Conservation (phyloP, 305 asterid species). For the Fraxinus greggii region DNA sequence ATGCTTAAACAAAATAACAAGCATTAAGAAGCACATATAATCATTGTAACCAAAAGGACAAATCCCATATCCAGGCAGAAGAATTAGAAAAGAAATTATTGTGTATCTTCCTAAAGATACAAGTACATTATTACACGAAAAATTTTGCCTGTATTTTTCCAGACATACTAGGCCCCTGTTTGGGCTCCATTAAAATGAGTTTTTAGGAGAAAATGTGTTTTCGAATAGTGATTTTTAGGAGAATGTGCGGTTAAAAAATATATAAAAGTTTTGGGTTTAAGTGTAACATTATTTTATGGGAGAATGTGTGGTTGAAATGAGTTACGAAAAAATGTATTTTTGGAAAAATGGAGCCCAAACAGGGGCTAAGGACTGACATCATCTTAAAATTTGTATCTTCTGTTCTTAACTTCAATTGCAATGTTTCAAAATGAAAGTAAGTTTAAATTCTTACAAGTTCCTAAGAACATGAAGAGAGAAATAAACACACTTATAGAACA, state of each 20-base stretch:
- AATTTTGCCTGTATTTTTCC: neutral
- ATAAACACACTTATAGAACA: neutral
- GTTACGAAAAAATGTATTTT: neutral
- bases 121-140: neutral
- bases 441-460: neutral
- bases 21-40: neutral
- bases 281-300: neutral
- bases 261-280: neutral
- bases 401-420: neutral
- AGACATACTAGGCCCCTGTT: neutral
- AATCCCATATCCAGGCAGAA: neutral
- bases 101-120: neutral
- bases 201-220: neutral
- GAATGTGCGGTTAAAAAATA: neutral
- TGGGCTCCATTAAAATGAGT: neutral
- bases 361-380: neutral
- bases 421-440: neutral
- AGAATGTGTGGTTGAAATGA: neutral
- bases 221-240: neutral
- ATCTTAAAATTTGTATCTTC: neutral
- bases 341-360: neutral
- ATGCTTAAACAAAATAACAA: slow-evolving; percentile 5
- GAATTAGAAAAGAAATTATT: neutral
- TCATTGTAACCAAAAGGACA: neutral
- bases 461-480: neutral